Percentiles rank a stretch among this genome's conserved stretches.
phyloP scores from a whole-genome alignment of 1,139 yeast genomes.

The Pneumocystis murina region DNA sequence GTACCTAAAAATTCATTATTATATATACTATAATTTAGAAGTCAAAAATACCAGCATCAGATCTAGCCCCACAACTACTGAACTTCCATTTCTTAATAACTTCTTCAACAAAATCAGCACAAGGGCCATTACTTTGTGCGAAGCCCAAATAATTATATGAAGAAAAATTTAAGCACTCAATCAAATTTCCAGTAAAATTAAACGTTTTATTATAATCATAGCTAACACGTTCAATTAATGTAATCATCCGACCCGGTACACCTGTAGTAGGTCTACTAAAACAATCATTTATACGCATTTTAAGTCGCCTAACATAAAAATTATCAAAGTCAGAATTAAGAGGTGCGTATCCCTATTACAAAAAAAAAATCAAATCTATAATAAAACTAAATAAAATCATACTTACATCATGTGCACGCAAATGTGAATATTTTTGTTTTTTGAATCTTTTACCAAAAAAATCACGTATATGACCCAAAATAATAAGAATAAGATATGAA shows the following conservation, averaged over 20 bases:
- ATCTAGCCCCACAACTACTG: slow-evolving; percentile 64
- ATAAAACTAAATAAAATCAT: slow-evolving; percentile 2
- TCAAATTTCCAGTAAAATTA: slow-evolving; percentile 57
- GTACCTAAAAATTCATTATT: slow-evolving; percentile 24
- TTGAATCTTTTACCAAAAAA: slow-evolving; percentile 64
- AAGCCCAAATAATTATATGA: slow-evolving; percentile 92
- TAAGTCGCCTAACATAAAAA: slow-evolving; percentile 82
- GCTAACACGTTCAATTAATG: slow-evolving; percentile 62
- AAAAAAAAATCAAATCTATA: not conserved
- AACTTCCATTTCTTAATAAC: slow-evolving; percentile 57
- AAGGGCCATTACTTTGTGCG: slow-evolving; percentile 85
- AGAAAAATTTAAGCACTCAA: slow-evolving; percentile 70
- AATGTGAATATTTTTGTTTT: slow-evolving; percentile 47
- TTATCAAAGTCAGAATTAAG: slow-evolving; percentile 89
- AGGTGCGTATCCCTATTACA: slow-evolving; percentile 64
- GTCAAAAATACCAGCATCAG: slow-evolving; percentile 37
- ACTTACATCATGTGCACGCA: slow-evolving; percentile 44
- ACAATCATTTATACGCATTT: slow-evolving; percentile 82
- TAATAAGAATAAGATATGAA: slow-evolving; percentile 65
- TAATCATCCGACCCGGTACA: slow-evolving; percentile 86
- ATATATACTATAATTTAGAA: not conserved
- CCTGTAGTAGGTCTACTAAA: slow-evolving; percentile 92
- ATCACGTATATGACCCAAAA: slow-evolving; percentile 82
- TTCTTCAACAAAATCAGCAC: slow-evolving; percentile 66
- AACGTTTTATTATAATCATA: slow-evolving; percentile 45